Conservation (phyloP, 768 basidiomycete genomes). For the Lactarius sanguifluus region DNA sequence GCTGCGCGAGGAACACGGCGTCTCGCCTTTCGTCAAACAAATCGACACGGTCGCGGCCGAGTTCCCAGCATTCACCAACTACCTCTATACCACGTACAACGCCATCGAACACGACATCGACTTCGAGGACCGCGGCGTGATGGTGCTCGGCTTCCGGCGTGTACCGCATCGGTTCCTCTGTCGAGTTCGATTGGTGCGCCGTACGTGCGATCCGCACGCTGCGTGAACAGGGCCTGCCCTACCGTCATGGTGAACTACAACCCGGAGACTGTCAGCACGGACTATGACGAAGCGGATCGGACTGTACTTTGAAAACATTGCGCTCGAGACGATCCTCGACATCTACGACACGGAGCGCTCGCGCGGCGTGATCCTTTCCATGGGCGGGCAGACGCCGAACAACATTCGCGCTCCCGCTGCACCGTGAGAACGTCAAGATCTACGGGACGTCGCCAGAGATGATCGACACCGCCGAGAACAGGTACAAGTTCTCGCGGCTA, state of each 20-base stretch:
- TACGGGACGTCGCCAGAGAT: constrained; percentile 99
- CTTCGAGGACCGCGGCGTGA: constrained; percentile 91
- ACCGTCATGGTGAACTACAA: constrained; percentile 99
- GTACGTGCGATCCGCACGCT: constrained; percentile 95
- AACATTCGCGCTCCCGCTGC: constrained; percentile 97
- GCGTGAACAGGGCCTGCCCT: constrained; percentile 88
- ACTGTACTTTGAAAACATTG: constrained; percentile 99
- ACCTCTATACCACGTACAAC: constrained; percentile 98
- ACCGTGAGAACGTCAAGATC: constrained; percentile 97
- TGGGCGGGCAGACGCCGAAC: constrained; percentile 99
- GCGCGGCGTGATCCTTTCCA: constrained; percentile 90
- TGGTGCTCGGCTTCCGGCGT: constrained; percentile 99
- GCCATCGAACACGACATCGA: constrained; percentile 89
- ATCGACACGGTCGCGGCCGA: constrained; percentile 99
- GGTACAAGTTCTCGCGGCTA: constrained; percentile 98
- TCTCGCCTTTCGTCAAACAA: constrained; percentile 94
- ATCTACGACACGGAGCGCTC: constrained; percentile 92
- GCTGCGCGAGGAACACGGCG: constrained; percentile 78
- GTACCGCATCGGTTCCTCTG: constrained; percentile 97
- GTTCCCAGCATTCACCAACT: constrained; percentile 98
- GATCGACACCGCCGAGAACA: constrained; percentile 99
- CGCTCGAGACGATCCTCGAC: constrained; percentile 92
- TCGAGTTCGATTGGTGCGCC: constrained; percentile 99
- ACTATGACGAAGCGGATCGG: constrained; percentile 98
- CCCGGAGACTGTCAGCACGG: constrained; percentile 98